Conservation (phyloP, 202 grass and related monocot species). For the Schoenoplectus triqueter region DNA sequence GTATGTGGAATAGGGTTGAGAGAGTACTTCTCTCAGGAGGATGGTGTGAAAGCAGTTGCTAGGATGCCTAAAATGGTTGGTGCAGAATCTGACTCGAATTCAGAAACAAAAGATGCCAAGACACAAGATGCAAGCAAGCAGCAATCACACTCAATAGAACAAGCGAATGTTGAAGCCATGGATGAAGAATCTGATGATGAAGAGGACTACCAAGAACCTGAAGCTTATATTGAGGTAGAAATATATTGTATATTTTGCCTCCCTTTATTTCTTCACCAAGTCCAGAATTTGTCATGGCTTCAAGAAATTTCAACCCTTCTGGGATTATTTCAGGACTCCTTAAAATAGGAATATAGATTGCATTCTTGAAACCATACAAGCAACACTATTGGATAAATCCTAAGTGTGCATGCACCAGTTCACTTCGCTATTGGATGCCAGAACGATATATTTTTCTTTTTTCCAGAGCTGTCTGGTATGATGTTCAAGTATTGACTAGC, state of each 20-base stretch:
- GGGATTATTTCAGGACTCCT: not conserved
- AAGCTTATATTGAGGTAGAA: slow-evolving; percentile 67
- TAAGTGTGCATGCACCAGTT: not conserved
- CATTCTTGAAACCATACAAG: slow-evolving; percentile 21
- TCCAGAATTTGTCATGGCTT: not conserved
- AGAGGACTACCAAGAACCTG: slow-evolving; percentile 78
- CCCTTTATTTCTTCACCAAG: slow-evolving; percentile 5
- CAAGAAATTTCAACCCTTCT: not conserved
- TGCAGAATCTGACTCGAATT: slow-evolving; percentile 50
- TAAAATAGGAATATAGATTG: not conserved
- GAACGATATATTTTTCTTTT: not conserved
- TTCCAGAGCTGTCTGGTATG: not conserved
- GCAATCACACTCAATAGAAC: slow-evolving; percentile 44
- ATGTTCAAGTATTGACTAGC: slow-evolving; percentile 14
- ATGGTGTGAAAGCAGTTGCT: slow-evolving; percentile 68
- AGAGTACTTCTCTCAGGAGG: slow-evolving; percentile 89
- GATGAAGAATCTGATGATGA: slow-evolving; percentile 94
- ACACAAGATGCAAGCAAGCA: slow-evolving; percentile 42
- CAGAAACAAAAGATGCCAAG: slow-evolving; percentile 50
- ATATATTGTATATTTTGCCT: not conserved
- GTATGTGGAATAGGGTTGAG: slow-evolving; percentile 58
- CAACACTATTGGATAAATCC: not conserved
- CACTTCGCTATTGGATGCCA: slow-evolving; percentile 2
- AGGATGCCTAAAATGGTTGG: slow-evolving; percentile 85
- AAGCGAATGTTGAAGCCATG: slow-evolving; percentile 52